A percentile compares a stretch with the other conserved stretches of the same genome.
Conservation (phyloP, 73 alveolate genomes). For the Paramecium pentaurelia region DNA sequence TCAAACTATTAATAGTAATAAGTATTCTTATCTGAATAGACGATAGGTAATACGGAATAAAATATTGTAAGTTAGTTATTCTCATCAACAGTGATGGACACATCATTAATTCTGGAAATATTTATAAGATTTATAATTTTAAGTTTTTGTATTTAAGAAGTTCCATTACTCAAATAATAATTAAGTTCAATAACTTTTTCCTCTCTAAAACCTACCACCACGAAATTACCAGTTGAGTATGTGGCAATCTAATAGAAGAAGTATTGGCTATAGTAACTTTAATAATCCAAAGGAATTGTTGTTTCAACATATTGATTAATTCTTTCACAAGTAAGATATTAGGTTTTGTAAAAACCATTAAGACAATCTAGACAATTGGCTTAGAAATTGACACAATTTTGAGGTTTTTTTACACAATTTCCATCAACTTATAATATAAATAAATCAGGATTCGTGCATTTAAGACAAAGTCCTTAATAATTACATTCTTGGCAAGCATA, state of each 20-base stretch:
- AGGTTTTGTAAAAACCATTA: not conserved
- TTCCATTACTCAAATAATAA: not conserved
- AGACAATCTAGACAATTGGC: not conserved
- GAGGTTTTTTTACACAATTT: not conserved
- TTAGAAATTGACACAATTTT: not conserved
- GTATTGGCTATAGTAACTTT: not conserved
- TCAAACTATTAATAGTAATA: not conserved
- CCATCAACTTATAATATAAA: not conserved
- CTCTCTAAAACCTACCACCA: not conserved
- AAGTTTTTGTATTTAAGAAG: not conserved
- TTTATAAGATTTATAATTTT: not conserved
- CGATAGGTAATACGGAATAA: not conserved
- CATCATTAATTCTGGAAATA: not conserved
- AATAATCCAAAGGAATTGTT: not conserved
- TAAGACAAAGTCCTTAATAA: not conserved
- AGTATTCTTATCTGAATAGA: not conserved
- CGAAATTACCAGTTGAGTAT: not conserved
- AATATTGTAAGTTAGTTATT: not conserved
- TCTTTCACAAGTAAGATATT: not conserved
- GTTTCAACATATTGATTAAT: not conserved
- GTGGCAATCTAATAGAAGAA: not conserved
- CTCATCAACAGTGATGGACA: not conserved
- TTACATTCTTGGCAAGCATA: not conserved
- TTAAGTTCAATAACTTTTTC: not conserved
- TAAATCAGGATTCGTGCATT: not conserved